Conservation (phyloP, 139 green algal species). For the Coccomyxa sp. region DNA sequence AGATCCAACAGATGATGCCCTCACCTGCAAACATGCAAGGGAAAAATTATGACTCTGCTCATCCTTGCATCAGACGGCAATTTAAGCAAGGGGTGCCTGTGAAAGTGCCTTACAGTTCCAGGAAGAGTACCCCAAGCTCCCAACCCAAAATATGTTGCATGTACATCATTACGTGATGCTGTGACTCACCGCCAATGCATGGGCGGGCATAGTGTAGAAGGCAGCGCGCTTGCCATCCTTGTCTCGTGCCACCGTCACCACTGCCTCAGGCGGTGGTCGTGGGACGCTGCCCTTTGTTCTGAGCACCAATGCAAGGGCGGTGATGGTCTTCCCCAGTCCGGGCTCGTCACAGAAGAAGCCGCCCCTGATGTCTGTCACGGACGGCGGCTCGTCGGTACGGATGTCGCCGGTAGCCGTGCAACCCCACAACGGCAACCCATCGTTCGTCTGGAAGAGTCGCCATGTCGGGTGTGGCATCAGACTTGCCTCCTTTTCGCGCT, state of each 20-base stretch:
- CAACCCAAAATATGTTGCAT: too few relatives aligned
- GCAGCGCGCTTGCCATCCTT: constrained; percentile 1
- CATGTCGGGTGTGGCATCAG: constrained; percentile 38
- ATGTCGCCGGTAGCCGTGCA: constrained; percentile 39
- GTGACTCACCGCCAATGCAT: not conserved
- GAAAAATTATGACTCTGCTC: too few relatives aligned
- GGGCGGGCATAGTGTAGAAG: constrained; percentile 6
- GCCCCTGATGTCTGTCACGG: constrained; percentile 49
- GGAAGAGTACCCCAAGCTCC: too few relatives aligned
- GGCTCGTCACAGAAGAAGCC: constrained; percentile 93
- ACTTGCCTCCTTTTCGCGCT: constrained; percentile 24
- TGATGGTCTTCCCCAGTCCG: constrained; percentile 91
- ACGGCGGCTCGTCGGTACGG: constrained; percentile 15
- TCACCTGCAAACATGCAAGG: too few relatives aligned
- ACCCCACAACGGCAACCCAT: constrained; percentile 23
- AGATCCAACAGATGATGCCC: too few relatives aligned
- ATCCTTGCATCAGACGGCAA: too few relatives aligned
- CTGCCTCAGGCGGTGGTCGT: constrained; percentile 6
- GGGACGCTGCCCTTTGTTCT: constrained; percentile 53
- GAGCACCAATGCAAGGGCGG: constrained; percentile 71
- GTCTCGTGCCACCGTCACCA: not conserved
- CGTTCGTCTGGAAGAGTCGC: constrained; percentile 13
- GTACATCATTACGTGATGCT: too few relatives aligned
- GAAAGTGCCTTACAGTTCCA: too few relatives aligned
- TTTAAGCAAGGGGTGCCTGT: too few relatives aligned